Percentiles rank a stretch among this genome's conserved stretches.
Evolutionary conservation across 1,284 basidiomycete species (phyloP).

Genomic region (Phylloboletellus chloephorus): DNA sequence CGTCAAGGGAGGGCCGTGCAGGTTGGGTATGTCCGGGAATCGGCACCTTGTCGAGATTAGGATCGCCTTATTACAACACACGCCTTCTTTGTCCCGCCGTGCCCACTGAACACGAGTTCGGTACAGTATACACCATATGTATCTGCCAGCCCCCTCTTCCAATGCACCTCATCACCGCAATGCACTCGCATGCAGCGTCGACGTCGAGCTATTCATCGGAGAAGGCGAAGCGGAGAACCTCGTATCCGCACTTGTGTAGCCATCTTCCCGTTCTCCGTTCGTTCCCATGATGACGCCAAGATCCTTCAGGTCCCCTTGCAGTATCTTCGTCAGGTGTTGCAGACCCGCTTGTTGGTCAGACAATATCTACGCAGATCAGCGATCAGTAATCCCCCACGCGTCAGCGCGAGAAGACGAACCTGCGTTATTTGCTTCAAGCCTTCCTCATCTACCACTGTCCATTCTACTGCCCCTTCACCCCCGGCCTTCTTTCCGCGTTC

Average conservation of each 20-base stretch:
- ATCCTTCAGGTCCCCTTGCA: conserved; percentile 66
- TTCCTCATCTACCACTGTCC: conserved; percentile 83
- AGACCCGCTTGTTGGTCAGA: conserved; percentile 77
- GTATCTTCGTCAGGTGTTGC: conserved; percentile 70
- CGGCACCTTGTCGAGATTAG: conserved; percentile 10
- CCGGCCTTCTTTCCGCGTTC: conserved; percentile 49
- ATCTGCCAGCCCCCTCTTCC: too few relatives aligned
- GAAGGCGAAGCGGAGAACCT: conserved; percentile 26
- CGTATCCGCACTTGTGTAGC: conserved; percentile 21
- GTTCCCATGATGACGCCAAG: conserved; percentile 64
- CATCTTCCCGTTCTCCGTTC: conserved; percentile 34
- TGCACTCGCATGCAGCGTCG: conserved; percentile 36
- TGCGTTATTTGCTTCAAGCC: conserved; percentile 72
- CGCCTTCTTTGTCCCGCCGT: conserved; percentile 16
- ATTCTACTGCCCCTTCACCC: conserved; percentile 44
- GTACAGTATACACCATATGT: conserved; percentile 11
- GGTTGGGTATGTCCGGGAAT: conserved; percentile 7
- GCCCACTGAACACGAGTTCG: background rate
- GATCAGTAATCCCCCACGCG: conserved; percentile 1
- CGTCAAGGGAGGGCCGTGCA: background rate
- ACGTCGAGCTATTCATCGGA: conserved; percentile 23
- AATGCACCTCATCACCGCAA: conserved; percentile 23
- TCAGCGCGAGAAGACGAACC: conserved; percentile 37
- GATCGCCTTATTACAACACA: conserved; percentile 14
- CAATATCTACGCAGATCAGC: conserved; percentile 50